Conservation (phyloP, 2,329 filamentous ascomycete species). For the Xylaria sp. region DNA sequence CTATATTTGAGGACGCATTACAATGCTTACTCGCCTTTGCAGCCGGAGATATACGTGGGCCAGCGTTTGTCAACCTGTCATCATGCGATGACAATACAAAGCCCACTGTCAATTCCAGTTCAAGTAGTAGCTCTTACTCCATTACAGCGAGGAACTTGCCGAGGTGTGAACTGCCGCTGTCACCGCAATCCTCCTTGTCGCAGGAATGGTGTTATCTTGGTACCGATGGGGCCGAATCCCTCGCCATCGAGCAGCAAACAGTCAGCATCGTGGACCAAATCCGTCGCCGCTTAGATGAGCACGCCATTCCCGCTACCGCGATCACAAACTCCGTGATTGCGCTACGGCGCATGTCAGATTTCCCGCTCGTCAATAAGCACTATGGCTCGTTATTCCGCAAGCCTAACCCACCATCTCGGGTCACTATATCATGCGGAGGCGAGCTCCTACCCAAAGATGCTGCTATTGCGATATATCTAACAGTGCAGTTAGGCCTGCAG, state of each 20-base stretch:
- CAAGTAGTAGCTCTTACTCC: conserved; percentile 4
- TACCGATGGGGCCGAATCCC: conserved; percentile 37
- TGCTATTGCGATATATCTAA: conserved; percentile 69
- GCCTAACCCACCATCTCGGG: conserved; percentile 85
- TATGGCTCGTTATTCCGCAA: conserved; percentile 80
- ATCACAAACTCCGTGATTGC: conserved; percentile 72
- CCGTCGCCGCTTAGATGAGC: conserved; percentile 52
- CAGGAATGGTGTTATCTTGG: conserved; percentile 55
- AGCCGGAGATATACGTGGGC: conserved; percentile 12
- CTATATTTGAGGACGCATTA: conserved; percentile 61
- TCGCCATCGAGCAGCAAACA: conserved; percentile 59
- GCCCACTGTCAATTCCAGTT: conserved; percentile 3
- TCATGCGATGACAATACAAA: conserved; percentile 22
- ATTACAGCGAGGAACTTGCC: conserved; percentile 21
- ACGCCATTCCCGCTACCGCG: conserved; percentile 50
- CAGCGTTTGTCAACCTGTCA: conserved; percentile 20
- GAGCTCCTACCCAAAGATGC: conserved; percentile 65
- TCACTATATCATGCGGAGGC: conserved; percentile 82
- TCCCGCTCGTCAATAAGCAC: conserved; percentile 76
- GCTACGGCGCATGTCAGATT: conserved; percentile 82
- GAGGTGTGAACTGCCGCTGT: conserved; percentile 29
- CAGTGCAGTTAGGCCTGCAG: conserved; percentile 50
- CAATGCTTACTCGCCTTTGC: conserved; percentile 44
- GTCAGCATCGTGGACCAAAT: conserved; percentile 59
- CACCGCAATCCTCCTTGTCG: conserved; percentile 25